Evolutionary conservation across 805 yeast genomes (phyloP).

Genomic region (Pichia cephalocereana): DNA sequence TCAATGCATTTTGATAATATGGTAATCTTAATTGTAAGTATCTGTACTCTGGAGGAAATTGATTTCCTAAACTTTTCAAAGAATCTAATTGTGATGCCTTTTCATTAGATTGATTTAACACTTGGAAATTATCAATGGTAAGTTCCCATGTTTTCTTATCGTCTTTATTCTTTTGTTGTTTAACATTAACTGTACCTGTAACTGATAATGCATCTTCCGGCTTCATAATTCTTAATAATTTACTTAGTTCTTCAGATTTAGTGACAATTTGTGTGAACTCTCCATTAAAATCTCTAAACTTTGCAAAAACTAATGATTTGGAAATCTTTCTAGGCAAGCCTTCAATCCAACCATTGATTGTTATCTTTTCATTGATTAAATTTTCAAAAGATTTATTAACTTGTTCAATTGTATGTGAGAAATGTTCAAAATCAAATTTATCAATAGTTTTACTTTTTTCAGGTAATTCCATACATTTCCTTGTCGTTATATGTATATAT

Average conservation of each 20-base stretch:
- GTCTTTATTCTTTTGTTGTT: constrained; percentile 23
- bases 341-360: constrained; percentile 79
- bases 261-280: constrained; percentile 50
- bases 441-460: constrained; percentile 13
- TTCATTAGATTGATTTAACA: constrained; percentile 53
- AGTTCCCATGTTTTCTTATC: constrained; percentile 43
- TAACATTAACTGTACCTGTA: constrained; percentile 40
- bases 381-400: constrained; percentile 8
- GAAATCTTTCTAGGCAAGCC: constrained; percentile 64
- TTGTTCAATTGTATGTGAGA: constrained; percentile 20
- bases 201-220: constrained; percentile 72
- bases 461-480: constrained; percentile 9
- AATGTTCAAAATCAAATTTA: constrained; percentile 22
- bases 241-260: constrained; percentile 29
- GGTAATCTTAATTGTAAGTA: constrained; percentile 69
- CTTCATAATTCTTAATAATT: constrained; percentile 35
- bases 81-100: constrained; percentile 59
- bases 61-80: constrained; percentile 42
- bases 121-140: constrained; percentile 38
- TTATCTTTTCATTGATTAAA: constrained; percentile 25
- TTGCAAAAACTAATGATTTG: constrained; percentile 58
- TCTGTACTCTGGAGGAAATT: constrained; percentile 71
- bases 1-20: constrained; percentile 45
- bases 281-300: constrained; percentile 67
- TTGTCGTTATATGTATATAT: background rate